Conservation (phyloP, 306 rosid species). For the Acmispon strigosus region DNA sequence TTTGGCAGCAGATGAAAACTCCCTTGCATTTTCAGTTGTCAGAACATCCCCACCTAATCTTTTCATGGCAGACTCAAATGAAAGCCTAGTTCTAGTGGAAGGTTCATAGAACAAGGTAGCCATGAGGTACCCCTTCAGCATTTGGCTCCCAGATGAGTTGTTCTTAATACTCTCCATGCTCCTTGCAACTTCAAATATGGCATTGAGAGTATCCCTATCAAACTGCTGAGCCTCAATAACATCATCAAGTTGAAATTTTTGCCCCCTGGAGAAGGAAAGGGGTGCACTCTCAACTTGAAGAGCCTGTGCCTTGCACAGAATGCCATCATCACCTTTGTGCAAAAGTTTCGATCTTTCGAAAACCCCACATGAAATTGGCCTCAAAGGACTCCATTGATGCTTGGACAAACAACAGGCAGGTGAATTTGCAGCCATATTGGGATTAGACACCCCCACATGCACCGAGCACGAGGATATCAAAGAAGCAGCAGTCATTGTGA, state of each 20-base stretch:
- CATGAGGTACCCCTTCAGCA: constrained; percentile 86
- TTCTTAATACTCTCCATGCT: constrained; percentile 73
- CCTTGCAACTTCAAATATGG: constrained; percentile 70
- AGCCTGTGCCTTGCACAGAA: constrained; percentile 25
- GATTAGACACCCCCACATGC: constrained; percentile 32
- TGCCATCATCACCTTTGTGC: constrained; percentile 6
- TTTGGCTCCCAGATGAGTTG: constrained; percentile 64
- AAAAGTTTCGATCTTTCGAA: constrained; percentile 16
- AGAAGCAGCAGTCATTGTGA: constrained; percentile 56
- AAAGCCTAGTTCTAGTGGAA: constrained; percentile 92
- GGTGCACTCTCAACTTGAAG: constrained; percentile 39
- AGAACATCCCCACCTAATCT: constrained; percentile 93
- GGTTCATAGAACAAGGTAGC: constrained; percentile 95
- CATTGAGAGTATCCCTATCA: constrained; percentile 54
- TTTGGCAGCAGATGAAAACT: constrained; percentile 91
- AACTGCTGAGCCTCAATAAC: constrained; percentile 89
- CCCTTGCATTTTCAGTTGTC: constrained; percentile 92
- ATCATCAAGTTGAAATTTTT: constrained; percentile 64
- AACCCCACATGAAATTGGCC: constrained; percentile 3
- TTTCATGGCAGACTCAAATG: constrained; percentile 96
- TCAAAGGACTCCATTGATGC: constrained; percentile 11
- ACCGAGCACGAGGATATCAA: constrained; percentile 37
- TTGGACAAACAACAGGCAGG: constrained; percentile 11
- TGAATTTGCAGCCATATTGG: constrained; percentile 22
- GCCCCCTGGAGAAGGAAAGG: constrained; percentile 42